Percentiles rank a stretch among this genome's conserved stretches.
phyloP scores from a whole-genome alignment of 2,329 filamentous ascomycete genomes.

The Arthrinium puccinioides region DNA sequence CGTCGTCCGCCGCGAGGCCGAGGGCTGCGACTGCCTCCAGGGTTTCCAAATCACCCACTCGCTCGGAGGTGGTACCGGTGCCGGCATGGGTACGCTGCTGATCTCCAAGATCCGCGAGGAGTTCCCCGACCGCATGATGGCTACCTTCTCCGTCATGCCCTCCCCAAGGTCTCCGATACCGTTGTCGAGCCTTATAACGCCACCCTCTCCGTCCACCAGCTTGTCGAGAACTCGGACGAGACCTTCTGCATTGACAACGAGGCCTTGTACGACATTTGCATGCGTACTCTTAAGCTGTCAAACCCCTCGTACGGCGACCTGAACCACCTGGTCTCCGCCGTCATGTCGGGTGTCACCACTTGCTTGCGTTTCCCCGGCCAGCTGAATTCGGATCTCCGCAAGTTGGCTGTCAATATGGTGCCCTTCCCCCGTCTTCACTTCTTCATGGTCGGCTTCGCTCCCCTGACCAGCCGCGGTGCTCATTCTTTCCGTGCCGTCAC shows the following conservation, averaged over 20 bases:
- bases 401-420: slow-evolving; percentile 99
- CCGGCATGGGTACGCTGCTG: slow-evolving; percentile 98
- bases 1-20: slow-evolving; percentile 96
- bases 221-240: slow-evolving; percentile 99
- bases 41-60: slow-evolving; percentile 99
- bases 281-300: slow-evolving; percentile 97
- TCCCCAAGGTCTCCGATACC: slow-evolving; percentile 99
- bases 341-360: slow-evolving; percentile 99
- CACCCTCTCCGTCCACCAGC: slow-evolving; percentile 96
- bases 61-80: slow-evolving; percentile 99
- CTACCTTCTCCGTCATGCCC: slow-evolving; percentile 97
- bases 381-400: slow-evolving; percentile 99
- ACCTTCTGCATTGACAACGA: slow-evolving; percentile 99
- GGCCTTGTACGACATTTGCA: slow-evolving; percentile 99
- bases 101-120: slow-evolving; percentile 99
- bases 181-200: slow-evolving; percentile 99
- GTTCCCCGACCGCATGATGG: slow-evolving; percentile 99
- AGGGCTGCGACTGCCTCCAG: slow-evolving; percentile 98
- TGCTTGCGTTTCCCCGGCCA: slow-evolving; percentile 99
- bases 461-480: slow-evolving; percentile 86
- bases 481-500: slow-evolving; percentile 96
- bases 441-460: slow-evolving; percentile 99
- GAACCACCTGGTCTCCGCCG: slow-evolving; percentile 98
- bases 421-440: slow-evolving; percentile 99
- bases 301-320: slow-evolving; percentile 98